Conservation (phyloP, 2,329 filamentous ascomycete genomes). For the Bertia moriformis region DNA sequence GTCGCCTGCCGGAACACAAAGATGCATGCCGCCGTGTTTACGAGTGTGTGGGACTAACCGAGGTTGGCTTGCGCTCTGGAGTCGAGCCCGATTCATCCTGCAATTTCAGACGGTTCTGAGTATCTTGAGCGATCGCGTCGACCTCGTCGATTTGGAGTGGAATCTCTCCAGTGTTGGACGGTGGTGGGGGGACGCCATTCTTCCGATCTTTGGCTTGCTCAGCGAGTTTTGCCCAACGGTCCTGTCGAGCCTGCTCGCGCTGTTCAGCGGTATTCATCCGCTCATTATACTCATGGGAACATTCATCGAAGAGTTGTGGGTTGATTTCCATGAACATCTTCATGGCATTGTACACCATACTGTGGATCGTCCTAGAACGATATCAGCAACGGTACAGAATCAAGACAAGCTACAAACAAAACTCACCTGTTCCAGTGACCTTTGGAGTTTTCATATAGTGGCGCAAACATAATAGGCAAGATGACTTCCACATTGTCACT, state of each 20-base stretch:
- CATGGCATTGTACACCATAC: constrained; percentile 99
- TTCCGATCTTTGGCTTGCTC: neutral
- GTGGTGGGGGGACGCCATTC: neutral
- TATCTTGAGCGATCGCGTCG: neutral
- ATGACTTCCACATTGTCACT: constrained; percentile 99
- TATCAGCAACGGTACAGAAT: neutral
- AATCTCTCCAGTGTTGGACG: neutral
- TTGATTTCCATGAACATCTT: constrained; percentile 99
- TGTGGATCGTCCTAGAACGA: constrained; percentile 72
- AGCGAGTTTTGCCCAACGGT: neutral
- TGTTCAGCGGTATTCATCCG: constrained; percentile 70
- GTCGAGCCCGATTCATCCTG: neutral
- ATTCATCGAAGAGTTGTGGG: constrained; percentile 94
- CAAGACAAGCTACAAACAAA: neutral
- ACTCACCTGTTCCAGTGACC: constrained; percentile 94
- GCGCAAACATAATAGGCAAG: constrained; percentile 96
- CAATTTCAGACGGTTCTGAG: neutral
- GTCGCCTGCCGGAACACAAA: too few species aligned
- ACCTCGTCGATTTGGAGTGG: neutral
- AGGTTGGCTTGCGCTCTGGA: neutral
- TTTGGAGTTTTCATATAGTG: constrained; percentile 96
- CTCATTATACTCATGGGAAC: constrained; percentile 94
- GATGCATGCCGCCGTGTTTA: too few species aligned
- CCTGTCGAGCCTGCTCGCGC: neutral
- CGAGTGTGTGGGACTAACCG: neutral